Percentiles rank a stretch among this genome's conserved stretches.
Conservation (phyloP, 2,329 filamentous ascomycete genomes). For the Epichloe scottii region DNA sequence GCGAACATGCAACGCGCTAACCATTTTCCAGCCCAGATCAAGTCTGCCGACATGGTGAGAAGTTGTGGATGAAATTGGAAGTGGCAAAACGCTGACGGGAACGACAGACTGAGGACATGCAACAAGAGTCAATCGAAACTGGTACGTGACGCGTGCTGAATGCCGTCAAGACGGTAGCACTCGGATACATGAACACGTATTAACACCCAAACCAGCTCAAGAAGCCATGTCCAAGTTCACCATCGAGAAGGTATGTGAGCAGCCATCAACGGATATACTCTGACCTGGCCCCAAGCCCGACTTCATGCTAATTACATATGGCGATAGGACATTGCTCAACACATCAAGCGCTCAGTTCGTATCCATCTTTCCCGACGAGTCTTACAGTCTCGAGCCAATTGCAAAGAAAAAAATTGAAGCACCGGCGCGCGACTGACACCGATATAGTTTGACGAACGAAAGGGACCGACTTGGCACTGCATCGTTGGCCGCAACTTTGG, state of each 20-base stretch:
- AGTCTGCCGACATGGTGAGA: constrained; percentile 92
- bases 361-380: background rate
- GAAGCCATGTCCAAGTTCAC: constrained; percentile 52
- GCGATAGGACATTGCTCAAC: constrained; percentile 77
- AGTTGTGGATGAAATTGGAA: background rate
- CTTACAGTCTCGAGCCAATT: background rate
- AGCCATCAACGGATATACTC: background rate
- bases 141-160: constrained; percentile 44
- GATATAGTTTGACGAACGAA: constrained; percentile 80
- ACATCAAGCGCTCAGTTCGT: constrained; percentile 83
- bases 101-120: constrained; percentile 85
- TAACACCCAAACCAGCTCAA: constrained; percentile 31
- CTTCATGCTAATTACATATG: constrained; percentile 9
- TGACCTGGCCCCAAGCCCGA: background rate
- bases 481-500: constrained; percentile 98
- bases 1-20: constrained; percentile 4
- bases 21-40: constrained; percentile 65
- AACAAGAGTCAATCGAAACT: constrained; percentile 87
- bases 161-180: background rate
- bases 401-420: too few species aligned
- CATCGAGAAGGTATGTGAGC: constrained; percentile 41
- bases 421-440: background rate
- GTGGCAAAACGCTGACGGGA: constrained; percentile 17
- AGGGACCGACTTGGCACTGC: constrained; percentile 98
- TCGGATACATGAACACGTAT: background rate